Conservation (phyloP, 1,284 basidiomycete genomes). For the Trichosporon ovoides region DNA sequence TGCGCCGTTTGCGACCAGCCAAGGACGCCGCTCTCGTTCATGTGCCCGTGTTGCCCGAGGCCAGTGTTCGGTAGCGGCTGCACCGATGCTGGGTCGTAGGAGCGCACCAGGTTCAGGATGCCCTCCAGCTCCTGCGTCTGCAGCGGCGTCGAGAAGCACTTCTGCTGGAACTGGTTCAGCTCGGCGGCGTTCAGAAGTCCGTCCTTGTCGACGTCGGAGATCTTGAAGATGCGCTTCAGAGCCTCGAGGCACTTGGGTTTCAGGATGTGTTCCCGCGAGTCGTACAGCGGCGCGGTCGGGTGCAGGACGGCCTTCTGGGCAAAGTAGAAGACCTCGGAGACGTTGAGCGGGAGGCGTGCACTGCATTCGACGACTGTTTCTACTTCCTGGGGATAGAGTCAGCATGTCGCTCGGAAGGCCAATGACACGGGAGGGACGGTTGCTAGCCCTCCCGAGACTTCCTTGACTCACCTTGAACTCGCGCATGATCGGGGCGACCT, state of each 20-base stretch:
- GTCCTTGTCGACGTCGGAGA: slow-evolving; percentile 93
- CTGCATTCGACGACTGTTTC: slow-evolving; percentile 98
- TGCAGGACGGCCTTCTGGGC: slow-evolving; percentile 97
- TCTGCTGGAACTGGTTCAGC: slow-evolving; percentile 94
- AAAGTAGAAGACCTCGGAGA: slow-evolving; percentile 98
- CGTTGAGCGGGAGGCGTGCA: slow-evolving; percentile 80
- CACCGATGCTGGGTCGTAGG: slow-evolving; percentile 54
- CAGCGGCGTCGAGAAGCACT: slow-evolving; percentile 90
- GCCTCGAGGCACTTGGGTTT: slow-evolving; percentile 90
- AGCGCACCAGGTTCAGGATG: slow-evolving; percentile 76
- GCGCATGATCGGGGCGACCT: slow-evolving; percentile 91
- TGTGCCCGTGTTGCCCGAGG: slow-evolving; percentile 7
- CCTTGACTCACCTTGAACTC: slow-evolving; percentile 74
- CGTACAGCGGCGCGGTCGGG: slow-evolving; percentile 94
- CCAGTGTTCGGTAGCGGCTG: slow-evolving; percentile 31
- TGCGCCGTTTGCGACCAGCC: slow-evolving; percentile 6
- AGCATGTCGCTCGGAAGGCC: neutral
- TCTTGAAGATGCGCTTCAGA: slow-evolving; percentile 86
- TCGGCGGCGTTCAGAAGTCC: slow-evolving; percentile 83
- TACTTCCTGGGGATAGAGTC: slow-evolving; percentile 67
- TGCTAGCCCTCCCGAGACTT: neutral
- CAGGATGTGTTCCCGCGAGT: slow-evolving; percentile 81
- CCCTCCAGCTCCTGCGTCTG: slow-evolving; percentile 90
- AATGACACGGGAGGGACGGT: neutral
- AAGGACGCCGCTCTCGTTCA: slow-evolving; percentile 8